Base-by-base conservation (phyloP, 176 grass and related monocot species). In the Melocanna baccifera region DNA sequence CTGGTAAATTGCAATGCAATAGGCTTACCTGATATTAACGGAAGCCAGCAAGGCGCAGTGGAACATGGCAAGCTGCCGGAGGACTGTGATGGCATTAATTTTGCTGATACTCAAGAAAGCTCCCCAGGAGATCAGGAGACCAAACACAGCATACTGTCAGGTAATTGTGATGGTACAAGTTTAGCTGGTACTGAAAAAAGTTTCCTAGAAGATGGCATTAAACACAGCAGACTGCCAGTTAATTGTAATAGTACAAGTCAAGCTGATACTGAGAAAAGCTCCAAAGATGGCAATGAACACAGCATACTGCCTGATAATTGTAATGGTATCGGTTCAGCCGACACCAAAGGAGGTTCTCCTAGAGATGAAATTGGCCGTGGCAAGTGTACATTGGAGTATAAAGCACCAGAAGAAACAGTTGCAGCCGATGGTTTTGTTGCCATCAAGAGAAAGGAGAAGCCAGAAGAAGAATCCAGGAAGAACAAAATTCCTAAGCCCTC, bases 401-500 rank as follows among this genome's bases (percentile, higher is more conserved):
- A 69, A 80, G 55, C 25, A 36, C 15, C 4, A 12, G 58, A 86
- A 55, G 62, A 77, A 92, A 71, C 29, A 28, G 69, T 28, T 75
- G 29, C 57, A 37, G 57, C 69, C 4, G 82, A 86, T 88, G 92
- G 91, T 71, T 97, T 92, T 32, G 20, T 97, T 65, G 69, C 84
- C 10, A 40, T 91, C 19, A 94, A 83, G 71, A 86, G 34, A 1
- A 84, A 81, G 78, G 62, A 23, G 16, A 84, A 36, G 30, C 56
- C 22, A 2, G 30, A 3, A 29, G 78, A 62, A 22, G 58, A 43
- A 56, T 5, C 0, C 15, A 76, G 50, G 50, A 74, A 20, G 10
- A 81, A 63, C 13, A 84, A 42, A 47, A 40, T 26, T 71, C n/a
- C 10, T 18, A 83, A 62, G 78, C 4, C 29, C 40, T 46, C 23